A percentile compares a stretch with the other conserved stretches of the same genome.
Conservation (phyloP, 495 filamentous ascomycete genomes). For the Rusavskia elegans region DNA sequence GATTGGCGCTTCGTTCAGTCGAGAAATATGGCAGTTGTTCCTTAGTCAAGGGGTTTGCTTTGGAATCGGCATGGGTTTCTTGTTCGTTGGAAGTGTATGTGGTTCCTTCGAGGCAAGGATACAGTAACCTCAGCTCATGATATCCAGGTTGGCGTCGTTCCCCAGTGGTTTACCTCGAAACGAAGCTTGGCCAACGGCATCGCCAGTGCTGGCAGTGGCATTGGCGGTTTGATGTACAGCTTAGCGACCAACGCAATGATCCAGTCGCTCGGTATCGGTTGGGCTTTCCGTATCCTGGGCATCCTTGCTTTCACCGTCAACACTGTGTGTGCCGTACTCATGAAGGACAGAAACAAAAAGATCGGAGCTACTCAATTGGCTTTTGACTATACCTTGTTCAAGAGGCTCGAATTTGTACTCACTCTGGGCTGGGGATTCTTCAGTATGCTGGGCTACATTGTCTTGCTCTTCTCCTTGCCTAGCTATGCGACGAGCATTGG, state of each 20-base stretch:
- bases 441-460: slow-evolving; percentile 54
- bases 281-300: slow-evolving; percentile 56
- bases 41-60: slow-evolving; percentile 58
- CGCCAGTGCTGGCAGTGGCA: slow-evolving; percentile 47
- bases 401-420: slow-evolving; percentile 37
- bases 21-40: slow-evolving; percentile 51
- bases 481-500: slow-evolving; percentile 52
- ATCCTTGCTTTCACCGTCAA: slow-evolving; percentile 44
- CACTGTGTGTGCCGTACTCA: slow-evolving; percentile 35
- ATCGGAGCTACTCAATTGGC: slow-evolving; percentile 36
- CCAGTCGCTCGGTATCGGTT: slow-evolving; percentile 37
- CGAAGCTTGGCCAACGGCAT: slow-evolving; percentile 58
- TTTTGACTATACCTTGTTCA: slow-evolving; percentile 42
- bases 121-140: background rate
- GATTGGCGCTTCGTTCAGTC: slow-evolving; percentile 45
- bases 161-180: slow-evolving; percentile 57
- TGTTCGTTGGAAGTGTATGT: slow-evolving; percentile 39
- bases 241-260: slow-evolving; percentile 26
- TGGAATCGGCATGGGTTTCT: slow-evolving; percentile 54
- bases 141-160: slow-evolving; percentile 35
- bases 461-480: slow-evolving; percentile 55
- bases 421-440: slow-evolving; percentile 48
- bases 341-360: slow-evolving; percentile 47
- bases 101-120: background rate
- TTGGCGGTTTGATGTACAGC: slow-evolving; percentile 47